These are phyloP conservation scores for Aspergillus affinis DNA, from an alignment of 495 filamentous ascomycete species.

Conservation along the genomic window DNA sequence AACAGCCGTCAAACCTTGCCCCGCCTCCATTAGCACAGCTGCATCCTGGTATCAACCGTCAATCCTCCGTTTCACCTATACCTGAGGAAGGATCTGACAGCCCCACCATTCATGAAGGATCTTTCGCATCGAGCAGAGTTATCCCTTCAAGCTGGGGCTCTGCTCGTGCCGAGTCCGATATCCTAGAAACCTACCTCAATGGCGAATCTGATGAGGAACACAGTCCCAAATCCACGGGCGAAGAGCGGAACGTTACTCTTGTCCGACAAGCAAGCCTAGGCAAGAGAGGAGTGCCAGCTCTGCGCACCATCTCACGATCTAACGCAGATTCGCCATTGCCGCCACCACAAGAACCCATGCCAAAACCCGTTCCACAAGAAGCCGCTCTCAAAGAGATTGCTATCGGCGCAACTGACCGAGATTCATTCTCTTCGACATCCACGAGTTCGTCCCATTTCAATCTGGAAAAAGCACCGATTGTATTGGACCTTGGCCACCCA, in stretches of 20 bases:
- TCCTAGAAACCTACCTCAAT: slow-evolving; percentile 41
- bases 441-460: slow-evolving; percentile 30
- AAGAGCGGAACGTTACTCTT: slow-evolving; percentile 57
- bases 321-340: slow-evolving; percentile 25
- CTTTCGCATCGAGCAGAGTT: slow-evolving; percentile 78
- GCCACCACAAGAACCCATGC: slow-evolving; percentile 23
- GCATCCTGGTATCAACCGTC: slow-evolving; percentile 39
- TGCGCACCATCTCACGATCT: slow-evolving; percentile 60
- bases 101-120: slow-evolving; percentile 53
- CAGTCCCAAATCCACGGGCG: slow-evolving; percentile 34
- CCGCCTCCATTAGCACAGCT: slow-evolving; percentile 18
- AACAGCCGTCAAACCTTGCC: slow-evolving; percentile 29
- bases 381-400: slow-evolving; percentile 22
- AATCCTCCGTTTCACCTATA: slow-evolving; percentile 83
- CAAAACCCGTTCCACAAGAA: slow-evolving; percentile 9
- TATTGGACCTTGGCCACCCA: slow-evolving; percentile 19
- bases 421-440: slow-evolving; percentile 32
- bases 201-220: slow-evolving; percentile 36
- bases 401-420: slow-evolving; percentile 20
- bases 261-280: slow-evolving; percentile 80
- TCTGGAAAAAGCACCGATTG: slow-evolving; percentile 39
- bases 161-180: slow-evolving; percentile 50
- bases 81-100: slow-evolving; percentile 72
- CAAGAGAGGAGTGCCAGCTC: slow-evolving; percentile 67
- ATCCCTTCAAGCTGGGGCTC: slow-evolving; percentile 72